Percentiles rank a stretch among this genome's conserved stretches.
phyloP scores from a whole-genome alignment of 805 yeast genomes.

The Metschnikowia orientalis region DNA sequence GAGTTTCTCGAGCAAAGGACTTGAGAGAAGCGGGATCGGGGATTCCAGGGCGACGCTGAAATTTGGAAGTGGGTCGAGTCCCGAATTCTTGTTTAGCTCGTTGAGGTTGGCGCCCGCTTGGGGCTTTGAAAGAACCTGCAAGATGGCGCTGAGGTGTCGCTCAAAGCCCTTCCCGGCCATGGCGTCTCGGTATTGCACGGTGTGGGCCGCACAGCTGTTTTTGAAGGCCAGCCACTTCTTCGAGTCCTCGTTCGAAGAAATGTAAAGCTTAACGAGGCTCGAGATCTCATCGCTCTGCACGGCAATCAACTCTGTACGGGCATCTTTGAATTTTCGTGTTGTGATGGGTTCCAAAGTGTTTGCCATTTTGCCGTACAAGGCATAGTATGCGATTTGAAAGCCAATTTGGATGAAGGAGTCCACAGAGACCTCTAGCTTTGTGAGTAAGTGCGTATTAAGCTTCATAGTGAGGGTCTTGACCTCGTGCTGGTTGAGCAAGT shows the following conservation, averaged over 20 bases:
- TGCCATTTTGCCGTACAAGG: conserved; percentile 48
- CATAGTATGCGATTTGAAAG: conserved; percentile 51
- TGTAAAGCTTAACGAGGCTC: conserved; percentile 56
- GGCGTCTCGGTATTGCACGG: conserved; percentile 45
- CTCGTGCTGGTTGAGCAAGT: conserved; percentile 54
- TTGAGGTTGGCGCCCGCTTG: conserved; percentile 35
- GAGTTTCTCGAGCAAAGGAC: conserved; percentile 32
- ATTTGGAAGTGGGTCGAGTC: conserved; percentile 16
- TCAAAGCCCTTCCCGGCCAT: conserved; percentile 67
- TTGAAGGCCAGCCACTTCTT: conserved; percentile 50
- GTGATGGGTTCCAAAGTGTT: conserved; percentile 57
- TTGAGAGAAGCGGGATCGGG: conserved; percentile 30
- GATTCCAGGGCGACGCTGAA: conserved; percentile 7
- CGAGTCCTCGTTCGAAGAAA: conserved; percentile 46
- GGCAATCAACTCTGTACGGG: conserved; percentile 67
- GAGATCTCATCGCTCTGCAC: conserved; percentile 53
- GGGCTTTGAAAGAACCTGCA: conserved; percentile 50
- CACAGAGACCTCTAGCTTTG: conserved; percentile 39
- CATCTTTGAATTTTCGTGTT: conserved; percentile 61
- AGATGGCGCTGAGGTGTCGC: conserved; percentile 63
- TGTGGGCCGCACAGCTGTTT: conserved; percentile 50
- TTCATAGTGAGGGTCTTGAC: conserved; percentile 41
- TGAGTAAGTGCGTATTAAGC: conserved; percentile 32
- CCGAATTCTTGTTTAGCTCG: conserved; percentile 29
- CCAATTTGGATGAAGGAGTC: conserved; percentile 52